phyloP scores from a whole-genome alignment of 768 basidiomycete genomes.

The Dacryopinax primogenitus region DNA sequence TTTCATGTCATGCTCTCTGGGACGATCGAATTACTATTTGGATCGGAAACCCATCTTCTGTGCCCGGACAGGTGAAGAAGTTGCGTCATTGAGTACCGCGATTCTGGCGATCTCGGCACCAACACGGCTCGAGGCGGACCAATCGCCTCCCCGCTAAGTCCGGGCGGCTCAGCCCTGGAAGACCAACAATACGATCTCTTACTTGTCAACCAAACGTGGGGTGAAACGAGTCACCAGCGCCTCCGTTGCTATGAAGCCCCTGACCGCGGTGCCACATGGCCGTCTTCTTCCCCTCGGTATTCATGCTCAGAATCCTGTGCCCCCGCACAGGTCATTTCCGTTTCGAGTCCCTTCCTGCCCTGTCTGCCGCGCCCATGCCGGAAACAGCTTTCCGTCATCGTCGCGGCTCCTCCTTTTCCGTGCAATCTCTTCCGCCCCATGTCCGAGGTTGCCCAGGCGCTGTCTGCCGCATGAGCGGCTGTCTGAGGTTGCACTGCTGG shows the following conservation, averaged over 20 bases:
- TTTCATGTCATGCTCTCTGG: too few species aligned
- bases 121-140: neutral
- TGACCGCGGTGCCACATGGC: constrained; percentile 3
- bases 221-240: too few species aligned
- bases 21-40: too few species aligned
- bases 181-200: neutral
- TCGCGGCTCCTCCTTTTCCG: neutral
- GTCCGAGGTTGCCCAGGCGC: neutral
- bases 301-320: neutral
- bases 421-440: neutral
- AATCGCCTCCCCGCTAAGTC: neutral
- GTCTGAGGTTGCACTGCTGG: neutral
- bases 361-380: neutral
- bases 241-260: constrained; percentile 6
- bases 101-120: neutral
- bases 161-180: neutral
- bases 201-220: too few species aligned
- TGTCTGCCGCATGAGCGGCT: neutral
- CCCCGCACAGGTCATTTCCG: neutral
- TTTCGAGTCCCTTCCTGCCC: neutral
- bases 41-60: neutral
- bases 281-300: constrained; percentile 4
- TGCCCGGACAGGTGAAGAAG: neutral
- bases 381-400: constrained; percentile 4
- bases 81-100: neutral